A percentile compares a stretch with the other conserved stretches of the same genome.
Conservation (phyloP, 2,329 filamentous ascomycete species). For the Apiospora rasikravindrae region DNA sequence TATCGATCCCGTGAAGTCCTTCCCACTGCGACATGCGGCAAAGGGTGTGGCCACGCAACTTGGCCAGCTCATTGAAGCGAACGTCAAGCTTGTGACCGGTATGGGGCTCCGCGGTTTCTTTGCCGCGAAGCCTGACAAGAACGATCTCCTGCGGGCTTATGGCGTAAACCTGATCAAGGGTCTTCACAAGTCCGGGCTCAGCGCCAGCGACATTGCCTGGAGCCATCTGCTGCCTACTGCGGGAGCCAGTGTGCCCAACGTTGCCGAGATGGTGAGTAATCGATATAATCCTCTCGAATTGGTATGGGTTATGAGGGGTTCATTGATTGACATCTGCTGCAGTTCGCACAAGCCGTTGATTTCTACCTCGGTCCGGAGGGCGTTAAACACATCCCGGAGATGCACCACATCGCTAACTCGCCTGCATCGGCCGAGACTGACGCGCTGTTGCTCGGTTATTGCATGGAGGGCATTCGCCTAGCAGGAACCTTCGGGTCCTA, state of each 20-base stretch:
- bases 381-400: slow-evolving; percentile 59
- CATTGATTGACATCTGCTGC: slow-evolving; percentile 25
- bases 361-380: slow-evolving; percentile 69
- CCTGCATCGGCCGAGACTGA: slow-evolving; percentile 63
- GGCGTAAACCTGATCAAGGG: slow-evolving; percentile 70
- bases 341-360: slow-evolving; percentile 76
- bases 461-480: slow-evolving; percentile 73
- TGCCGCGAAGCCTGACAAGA: slow-evolving; percentile 53
- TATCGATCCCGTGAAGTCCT: slow-evolving; percentile 69
- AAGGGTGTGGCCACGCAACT: slow-evolving; percentile 63
- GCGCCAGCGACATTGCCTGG: slow-evolving; percentile 71
- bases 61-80: slow-evolving; percentile 65
- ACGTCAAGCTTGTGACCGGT: slow-evolving; percentile 63
- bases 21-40: slow-evolving; percentile 64
- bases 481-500: slow-evolving; percentile 67
- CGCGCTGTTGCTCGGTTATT: slow-evolving; percentile 69
- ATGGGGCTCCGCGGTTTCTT: slow-evolving; percentile 58
- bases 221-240: slow-evolving; percentile 72
- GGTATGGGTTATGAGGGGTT: background rate
- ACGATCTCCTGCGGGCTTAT: slow-evolving; percentile 64
- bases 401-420: slow-evolving; percentile 63
- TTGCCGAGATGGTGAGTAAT: slow-evolving; percentile 66
- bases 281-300: background rate
- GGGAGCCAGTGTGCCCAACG: slow-evolving; percentile 70
- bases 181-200: slow-evolving; percentile 67